Conservation (phyloP, 2,329 filamentous ascomycete species). For the Beauveria scarabaeidicola region DNA sequence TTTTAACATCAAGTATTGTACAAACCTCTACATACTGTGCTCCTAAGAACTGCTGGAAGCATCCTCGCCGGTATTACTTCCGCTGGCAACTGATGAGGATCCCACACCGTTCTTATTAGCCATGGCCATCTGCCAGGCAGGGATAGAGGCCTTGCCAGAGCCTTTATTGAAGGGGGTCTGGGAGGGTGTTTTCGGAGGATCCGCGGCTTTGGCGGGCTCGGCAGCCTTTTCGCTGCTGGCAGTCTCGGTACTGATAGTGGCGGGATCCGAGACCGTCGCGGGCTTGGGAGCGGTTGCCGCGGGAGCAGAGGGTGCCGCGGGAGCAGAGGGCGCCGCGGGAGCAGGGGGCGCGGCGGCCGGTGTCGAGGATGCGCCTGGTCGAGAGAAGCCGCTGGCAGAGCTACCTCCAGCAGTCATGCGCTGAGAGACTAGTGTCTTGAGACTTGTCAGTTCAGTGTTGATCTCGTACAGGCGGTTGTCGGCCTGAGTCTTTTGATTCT, state of each 20-base stretch:
- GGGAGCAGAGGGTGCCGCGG: slow-evolving; percentile 1
- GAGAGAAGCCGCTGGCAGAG: slow-evolving; percentile 12
- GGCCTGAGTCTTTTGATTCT: slow-evolving; percentile 76
- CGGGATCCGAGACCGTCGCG: slow-evolving; percentile 14
- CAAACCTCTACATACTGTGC: neutral
- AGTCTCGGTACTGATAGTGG: slow-evolving; percentile 18
- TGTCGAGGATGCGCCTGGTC: neutral
- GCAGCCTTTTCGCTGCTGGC: slow-evolving; percentile 19
- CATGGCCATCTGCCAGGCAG: slow-evolving; percentile 71
- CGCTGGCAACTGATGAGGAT: slow-evolving; percentile 17
- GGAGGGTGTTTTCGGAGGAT: slow-evolving; percentile 25
- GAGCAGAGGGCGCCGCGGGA: slow-evolving; percentile 2
- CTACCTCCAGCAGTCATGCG: slow-evolving; percentile 39
- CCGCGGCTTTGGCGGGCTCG: slow-evolving; percentile 20
- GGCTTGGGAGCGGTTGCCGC: slow-evolving; percentile 1
- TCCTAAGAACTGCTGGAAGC: slow-evolving; percentile 13
- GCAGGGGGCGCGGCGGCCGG: neutral
- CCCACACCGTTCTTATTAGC: slow-evolving; percentile 39
- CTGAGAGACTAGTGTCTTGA: slow-evolving; percentile 76
- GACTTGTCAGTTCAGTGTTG: slow-evolving; percentile 76
- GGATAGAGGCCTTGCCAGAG: slow-evolving; percentile 58
- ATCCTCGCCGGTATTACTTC: slow-evolving; percentile 18
- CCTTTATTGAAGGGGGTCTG: slow-evolving; percentile 21
- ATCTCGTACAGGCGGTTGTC: slow-evolving; percentile 78
- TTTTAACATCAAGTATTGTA: slow-evolving; percentile 2